Conservation (phyloP, 1,284 basidiomycete genomes). For the Puccinia hordei region DNA sequence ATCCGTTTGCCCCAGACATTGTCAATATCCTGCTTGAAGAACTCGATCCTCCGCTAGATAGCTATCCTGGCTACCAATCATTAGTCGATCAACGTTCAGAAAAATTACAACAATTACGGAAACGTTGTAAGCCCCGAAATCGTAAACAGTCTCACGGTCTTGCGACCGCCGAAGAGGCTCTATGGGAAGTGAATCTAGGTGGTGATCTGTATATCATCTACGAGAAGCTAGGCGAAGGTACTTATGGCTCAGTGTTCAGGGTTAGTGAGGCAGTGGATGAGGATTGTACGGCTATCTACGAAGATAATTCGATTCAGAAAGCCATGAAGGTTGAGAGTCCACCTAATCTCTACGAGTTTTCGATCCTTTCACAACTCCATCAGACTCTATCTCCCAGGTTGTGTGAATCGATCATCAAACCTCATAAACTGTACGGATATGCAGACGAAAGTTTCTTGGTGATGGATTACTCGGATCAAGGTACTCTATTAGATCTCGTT, state of each 20-base stretch:
- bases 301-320: conserved; percentile 66
- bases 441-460: conserved; percentile 87
- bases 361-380: conserved; percentile 78
- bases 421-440: conserved; percentile 74
- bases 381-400: conserved; percentile 66
- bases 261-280: conserved; percentile 63
- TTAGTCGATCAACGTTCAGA: conserved; percentile 65
- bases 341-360: conserved; percentile 87
- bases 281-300: conserved; percentile 60
- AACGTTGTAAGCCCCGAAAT: conserved; percentile 61
- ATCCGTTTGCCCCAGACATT: conserved; percentile 75
- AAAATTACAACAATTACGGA: conserved; percentile 68
- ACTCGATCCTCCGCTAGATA: conserved; percentile 65
- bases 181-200: conserved; percentile 38
- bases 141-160: conserved; percentile 54
- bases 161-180: conserved; percentile 31
- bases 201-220: conserved; percentile 61
- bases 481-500: conserved; percentile 87
- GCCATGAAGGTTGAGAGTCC: conserved; percentile 93
- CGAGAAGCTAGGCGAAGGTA: conserved; percentile 93
- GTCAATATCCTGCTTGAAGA: conserved; percentile 68
- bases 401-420: conserved; percentile 70
- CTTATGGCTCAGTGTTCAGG: conserved; percentile 88
- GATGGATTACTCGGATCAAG: conserved; percentile 84
- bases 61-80: conserved; percentile 70